Evolutionary conservation across 805 yeast genomes (phyloP).

Genomic region (Saccharomycopsis sp.): DNA sequence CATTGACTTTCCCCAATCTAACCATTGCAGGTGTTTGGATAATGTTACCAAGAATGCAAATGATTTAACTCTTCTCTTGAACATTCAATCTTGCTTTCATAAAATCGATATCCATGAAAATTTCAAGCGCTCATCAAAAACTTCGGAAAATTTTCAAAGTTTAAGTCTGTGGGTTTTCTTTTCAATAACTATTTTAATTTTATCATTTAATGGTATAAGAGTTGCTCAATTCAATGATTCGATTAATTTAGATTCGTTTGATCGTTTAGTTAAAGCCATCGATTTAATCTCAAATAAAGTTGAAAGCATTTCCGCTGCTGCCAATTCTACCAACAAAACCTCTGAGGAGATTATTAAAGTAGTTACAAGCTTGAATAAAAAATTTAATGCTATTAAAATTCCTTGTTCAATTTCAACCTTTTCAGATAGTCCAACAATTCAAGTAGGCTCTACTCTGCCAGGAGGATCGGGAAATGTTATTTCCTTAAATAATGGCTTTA

Average conservation of each 20-base stretch:
- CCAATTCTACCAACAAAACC: neutral
- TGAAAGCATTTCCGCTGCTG: neutral
- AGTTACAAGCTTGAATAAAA: neutral
- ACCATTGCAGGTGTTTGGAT: constrained; percentile 6
- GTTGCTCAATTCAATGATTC: neutral
- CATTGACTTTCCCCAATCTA: neutral
- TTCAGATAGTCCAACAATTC: neutral
- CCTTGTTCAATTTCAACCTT: neutral
- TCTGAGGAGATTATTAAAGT: neutral
- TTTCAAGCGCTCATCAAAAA: neutral
- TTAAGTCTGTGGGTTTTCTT: neutral
- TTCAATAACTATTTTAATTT: neutral
- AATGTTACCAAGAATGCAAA: neutral
- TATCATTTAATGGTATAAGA: neutral
- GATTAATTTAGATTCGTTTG: neutral
- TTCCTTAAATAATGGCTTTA: constrained; percentile 1
- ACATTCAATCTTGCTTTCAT: constrained; percentile 15
- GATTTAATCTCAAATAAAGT: neutral
- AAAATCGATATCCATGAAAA: constrained; percentile 10
- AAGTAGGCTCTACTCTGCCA: neutral
- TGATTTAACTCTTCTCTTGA: constrained; percentile 12
- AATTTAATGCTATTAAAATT: neutral
- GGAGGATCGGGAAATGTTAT: neutral
- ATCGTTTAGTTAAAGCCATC: too few species aligned
- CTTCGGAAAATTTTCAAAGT: neutral